Conservation (phyloP, 2,329 filamentous ascomycete species). For the Domatiomyces globalis region DNA sequence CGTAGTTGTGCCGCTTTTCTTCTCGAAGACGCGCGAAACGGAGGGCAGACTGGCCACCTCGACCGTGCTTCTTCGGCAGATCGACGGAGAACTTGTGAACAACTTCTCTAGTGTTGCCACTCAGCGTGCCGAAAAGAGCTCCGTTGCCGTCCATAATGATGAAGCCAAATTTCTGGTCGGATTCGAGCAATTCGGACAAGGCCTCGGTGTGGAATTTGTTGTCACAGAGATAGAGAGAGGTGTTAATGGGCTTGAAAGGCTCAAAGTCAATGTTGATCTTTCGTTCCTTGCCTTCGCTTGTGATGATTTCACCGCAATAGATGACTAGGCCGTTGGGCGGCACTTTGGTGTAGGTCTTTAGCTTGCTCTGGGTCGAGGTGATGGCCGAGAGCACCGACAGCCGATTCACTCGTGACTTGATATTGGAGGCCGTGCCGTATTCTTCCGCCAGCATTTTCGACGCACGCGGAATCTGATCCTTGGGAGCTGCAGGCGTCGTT, state of each 20-base stretch:
- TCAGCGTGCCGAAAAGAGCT: conserved; percentile 88
- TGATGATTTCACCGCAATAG: conserved; percentile 99
- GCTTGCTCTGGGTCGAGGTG: conserved; percentile 94
- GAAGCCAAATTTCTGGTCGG: conserved; percentile 97
- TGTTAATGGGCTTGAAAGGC: conserved; percentile 99
- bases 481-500: conserved; percentile 52
- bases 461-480: conserved; percentile 90
- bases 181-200: conserved; percentile 89
- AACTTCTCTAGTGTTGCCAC: conserved; percentile 91
- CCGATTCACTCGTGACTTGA: conserved; percentile 98
- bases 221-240: conserved; percentile 96
- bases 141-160: conserved; percentile 99
- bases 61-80: conserved; percentile 98
- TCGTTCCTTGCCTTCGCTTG: conserved; percentile 91
- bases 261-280: conserved; percentile 99
- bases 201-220: conserved; percentile 99
- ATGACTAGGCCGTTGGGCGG: conserved; percentile 94
- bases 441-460: conserved; percentile 99
- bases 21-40: conserved; percentile 99
- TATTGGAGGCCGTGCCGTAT: conserved; percentile 97
- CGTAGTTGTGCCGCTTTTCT: conserved; percentile 99
- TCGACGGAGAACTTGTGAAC: conserved; percentile 98
- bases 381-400: conserved; percentile 96
- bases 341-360: conserved; percentile 98
- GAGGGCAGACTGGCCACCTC: conserved; percentile 98